A percentile compares a stretch with the other conserved stretches of the same genome.
These are phyloP conservation scores for Metarhizium rileyi DNA, from an alignment of 2,329 filamentous ascomycete genomes.

Conservation along the genomic window DNA sequence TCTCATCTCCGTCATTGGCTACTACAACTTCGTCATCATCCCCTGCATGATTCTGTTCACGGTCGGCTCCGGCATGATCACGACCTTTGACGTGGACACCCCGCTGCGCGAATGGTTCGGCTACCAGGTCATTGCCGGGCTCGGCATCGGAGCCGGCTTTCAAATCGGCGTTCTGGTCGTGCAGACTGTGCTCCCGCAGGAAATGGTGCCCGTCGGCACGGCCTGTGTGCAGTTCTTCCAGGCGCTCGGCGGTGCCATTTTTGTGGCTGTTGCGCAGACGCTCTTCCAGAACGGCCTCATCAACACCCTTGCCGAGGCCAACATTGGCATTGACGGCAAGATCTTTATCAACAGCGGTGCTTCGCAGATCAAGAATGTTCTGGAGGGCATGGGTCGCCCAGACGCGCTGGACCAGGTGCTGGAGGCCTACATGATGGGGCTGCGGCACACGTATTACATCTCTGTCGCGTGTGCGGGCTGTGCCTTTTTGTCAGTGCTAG, in stretches of 20 bases:
- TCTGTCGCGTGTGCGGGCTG: conserved; percentile 36
- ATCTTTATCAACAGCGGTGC: conserved; percentile 45
- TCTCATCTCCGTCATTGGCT: conserved; percentile 32
- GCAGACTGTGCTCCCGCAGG: conserved; percentile 39
- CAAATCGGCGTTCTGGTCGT: conserved; percentile 39
- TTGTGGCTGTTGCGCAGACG: conserved; percentile 55
- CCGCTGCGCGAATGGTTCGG: conserved; percentile 43
- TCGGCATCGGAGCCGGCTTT: conserved; percentile 41
- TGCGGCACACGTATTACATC: conserved; percentile 43
- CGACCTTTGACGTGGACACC: conserved; percentile 39
- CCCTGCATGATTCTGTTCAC: conserved; percentile 30
- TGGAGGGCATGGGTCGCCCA: conserved; percentile 30
- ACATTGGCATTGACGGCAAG: conserved; percentile 34
- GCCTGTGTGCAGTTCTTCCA: conserved; percentile 52
- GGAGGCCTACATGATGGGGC: conserved; percentile 37
- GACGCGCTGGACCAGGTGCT: conserved; percentile 34
- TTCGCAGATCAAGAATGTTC: conserved; percentile 35
- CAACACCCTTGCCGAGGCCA: conserved; percentile 34
- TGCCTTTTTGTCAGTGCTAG: conserved; percentile 34
- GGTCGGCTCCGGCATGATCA: conserved; percentile 44
- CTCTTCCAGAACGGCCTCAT: conserved; percentile 58
- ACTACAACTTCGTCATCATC: conserved; percentile 31
- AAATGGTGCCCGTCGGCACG: conserved; percentile 40
- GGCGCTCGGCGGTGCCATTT: conserved; percentile 54
- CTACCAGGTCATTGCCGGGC: conserved; percentile 45